phyloP scores from a whole-genome alignment of 129 eudicot species.

The Flaveria brownii region DNA sequence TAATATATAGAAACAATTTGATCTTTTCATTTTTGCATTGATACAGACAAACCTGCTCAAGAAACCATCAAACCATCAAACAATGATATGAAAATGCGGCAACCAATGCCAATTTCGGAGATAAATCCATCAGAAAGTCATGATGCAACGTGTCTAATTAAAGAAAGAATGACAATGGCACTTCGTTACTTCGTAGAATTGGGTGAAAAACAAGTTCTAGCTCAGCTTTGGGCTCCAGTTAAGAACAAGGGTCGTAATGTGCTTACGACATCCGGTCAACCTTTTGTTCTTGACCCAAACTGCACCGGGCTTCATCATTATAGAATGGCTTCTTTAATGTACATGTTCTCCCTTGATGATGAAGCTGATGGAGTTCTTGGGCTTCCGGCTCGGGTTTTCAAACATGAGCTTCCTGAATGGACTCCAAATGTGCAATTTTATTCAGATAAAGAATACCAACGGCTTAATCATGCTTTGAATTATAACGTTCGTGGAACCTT shows the following conservation, averaged over 20 bases:
- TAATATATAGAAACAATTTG: neutral
- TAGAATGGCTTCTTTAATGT: slow-evolving; percentile 79
- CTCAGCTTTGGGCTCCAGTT: slow-evolving; percentile 92
- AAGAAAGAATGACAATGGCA: slow-evolving; percentile 93
- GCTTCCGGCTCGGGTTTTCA: slow-evolving; percentile 83
- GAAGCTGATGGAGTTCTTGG: slow-evolving; percentile 70
- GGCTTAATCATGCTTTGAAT: slow-evolving; percentile 70
- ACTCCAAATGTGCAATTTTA: slow-evolving; percentile 95
- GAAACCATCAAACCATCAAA: slow-evolving; percentile 32
- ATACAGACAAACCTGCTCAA: slow-evolving; percentile 47
- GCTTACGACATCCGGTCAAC: slow-evolving; percentile 89
- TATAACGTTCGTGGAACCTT: slow-evolving; percentile 83
- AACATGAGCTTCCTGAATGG: slow-evolving; percentile 88
- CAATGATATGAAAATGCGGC: slow-evolving; percentile 42
- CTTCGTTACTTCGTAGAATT: slow-evolving; percentile 84
- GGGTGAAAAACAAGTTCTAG: slow-evolving; percentile 71
- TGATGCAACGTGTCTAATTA: slow-evolving; percentile 62
- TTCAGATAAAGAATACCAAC: slow-evolving; percentile 76
- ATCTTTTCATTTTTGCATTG: slow-evolving; percentile 9
- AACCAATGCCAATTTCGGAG: slow-evolving; percentile 52
- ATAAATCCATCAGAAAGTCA: slow-evolving; percentile 43
- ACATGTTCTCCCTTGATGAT: slow-evolving; percentile 68
- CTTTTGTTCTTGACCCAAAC: slow-evolving; percentile 85
- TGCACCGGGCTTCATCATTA: slow-evolving; percentile 85
- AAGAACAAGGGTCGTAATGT: slow-evolving; percentile 55